Base-by-base conservation (phyloP, 2,329 filamentous ascomycete species). In the Verticillium nonalfalfae region DNA sequence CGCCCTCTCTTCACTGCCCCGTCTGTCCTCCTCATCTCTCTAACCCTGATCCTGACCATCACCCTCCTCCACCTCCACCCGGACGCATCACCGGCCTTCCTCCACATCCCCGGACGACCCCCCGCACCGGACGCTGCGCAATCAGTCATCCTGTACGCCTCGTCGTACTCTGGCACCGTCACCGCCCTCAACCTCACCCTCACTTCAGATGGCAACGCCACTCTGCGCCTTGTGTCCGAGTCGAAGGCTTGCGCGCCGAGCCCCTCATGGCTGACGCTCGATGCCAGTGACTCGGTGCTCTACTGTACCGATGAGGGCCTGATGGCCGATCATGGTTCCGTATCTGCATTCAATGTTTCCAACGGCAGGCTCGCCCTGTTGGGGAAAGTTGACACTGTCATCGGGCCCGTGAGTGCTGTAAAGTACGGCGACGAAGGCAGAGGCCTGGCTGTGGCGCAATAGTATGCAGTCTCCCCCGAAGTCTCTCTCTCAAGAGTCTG, bases 291-390 rank as follows among this genome's bases (percentile, higher is more conserved):
- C 63, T 75, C 75, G 26, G 71, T 78, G 13, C 74, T 90, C 11
- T 86, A 84, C 73, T 89, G 86, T 72, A 67, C 84, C 55, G 81
- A 90, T 66, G 87, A 90, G 75, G 83, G 79, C 26, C 73, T 81
- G 55, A 70, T 70, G 26, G 65, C 70, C 4, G 69, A 73, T n/a
- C 78, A 83, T 64, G 84, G 82, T 58, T 77, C 78, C 1, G 71
- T 89, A 61, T 70, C 72, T 10, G 74, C 76, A 4, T 77, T 80
- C 61, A 67, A 66, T 35, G 74, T 75, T 18, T 72, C 68, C 33
- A 52, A 78, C 61, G 80, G 79, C 2, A 71, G 64, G 1, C 69
- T 84, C 61, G 70, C 70, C 15, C 68, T 69, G 60, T 67, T 82
- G 14, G 71, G 73, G 63, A 72, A 69, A 56, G 61, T 73, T 38